A percentile compares a stretch with the other conserved stretches of the same genome.
phyloP scores from a whole-genome alignment of 208 protist genomes.

The Zelonia costaricensis region DNA sequence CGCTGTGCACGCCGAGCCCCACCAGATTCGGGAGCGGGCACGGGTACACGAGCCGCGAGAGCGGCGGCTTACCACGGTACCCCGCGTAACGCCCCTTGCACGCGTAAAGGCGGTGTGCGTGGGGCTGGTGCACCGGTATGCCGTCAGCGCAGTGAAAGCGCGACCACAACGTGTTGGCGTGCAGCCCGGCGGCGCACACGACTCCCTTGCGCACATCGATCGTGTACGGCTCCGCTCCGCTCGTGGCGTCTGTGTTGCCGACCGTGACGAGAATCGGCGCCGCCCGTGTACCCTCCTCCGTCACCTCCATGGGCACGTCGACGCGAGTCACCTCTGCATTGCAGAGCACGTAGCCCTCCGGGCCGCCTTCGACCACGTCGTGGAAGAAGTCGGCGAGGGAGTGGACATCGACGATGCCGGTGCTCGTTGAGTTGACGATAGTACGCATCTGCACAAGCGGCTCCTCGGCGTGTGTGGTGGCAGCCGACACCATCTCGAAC shows the following conservation, averaged over 20 bases:
- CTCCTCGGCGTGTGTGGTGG: slow-evolving; percentile 24
- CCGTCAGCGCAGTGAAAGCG: slow-evolving; percentile 10
- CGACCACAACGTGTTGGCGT: slow-evolving; percentile 32
- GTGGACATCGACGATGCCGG: slow-evolving; percentile 51
- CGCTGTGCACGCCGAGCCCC: slow-evolving; percentile 43
- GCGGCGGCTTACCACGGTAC: slow-evolving; percentile 28
- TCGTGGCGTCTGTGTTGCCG: neutral
- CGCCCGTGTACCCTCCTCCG: neutral
- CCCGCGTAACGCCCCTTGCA: slow-evolving; percentile 40
- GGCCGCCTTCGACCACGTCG: slow-evolving; percentile 6
- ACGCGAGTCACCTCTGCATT: slow-evolving; percentile 18
- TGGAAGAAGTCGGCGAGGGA: slow-evolving; percentile 29
- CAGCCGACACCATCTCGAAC: slow-evolving; percentile 26
- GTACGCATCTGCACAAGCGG: slow-evolving; percentile 36
- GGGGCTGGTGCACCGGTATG: slow-evolving; percentile 2
- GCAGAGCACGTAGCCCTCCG: slow-evolving; percentile 26
- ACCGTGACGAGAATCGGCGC: slow-evolving; percentile 9
- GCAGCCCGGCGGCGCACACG: slow-evolving; percentile 26
- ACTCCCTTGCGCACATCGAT: slow-evolving; percentile 27
- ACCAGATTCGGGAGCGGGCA: slow-evolving; percentile 37
- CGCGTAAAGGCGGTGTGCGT: slow-evolving; percentile 26
- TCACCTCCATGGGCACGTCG: neutral
- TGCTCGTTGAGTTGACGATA: slow-evolving; percentile 36
- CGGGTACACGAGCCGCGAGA: slow-evolving; percentile 37
- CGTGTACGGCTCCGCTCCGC: slow-evolving; percentile 5